Evolutionary conservation across 345 rosid species (phyloP), one percentile per base, ranked within the genome.

Genomic region (Bretschneidera sinensis): DNA sequence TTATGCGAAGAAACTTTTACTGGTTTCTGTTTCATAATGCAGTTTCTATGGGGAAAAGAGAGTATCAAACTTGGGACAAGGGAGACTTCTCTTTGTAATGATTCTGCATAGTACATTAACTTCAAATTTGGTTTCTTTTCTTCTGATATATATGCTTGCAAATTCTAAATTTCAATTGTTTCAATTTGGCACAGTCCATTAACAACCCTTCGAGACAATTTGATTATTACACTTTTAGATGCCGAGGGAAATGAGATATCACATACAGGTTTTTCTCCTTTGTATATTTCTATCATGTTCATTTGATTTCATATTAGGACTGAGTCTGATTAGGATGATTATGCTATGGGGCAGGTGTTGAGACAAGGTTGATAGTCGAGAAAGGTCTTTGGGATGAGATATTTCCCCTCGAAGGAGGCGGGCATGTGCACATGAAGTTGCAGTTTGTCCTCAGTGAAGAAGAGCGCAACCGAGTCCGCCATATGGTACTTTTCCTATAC

Each of bases 31-130:
- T 63, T 25, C 39, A 58, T 59, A 50, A 70, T 69, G 75, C 88
- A 92, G 98, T 89, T 67, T 79, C 90, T 64, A 73, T 87, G 88
- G 98, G 97, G 56, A 89, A 78, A 62, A 80, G 61, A 67, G 90
- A 85, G 79, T 80, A 82, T 72, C 79, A 53, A 66, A 80, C 84
- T 35, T 65, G 59, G 60, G 83, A 76, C 61, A 79, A 76, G 52
- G 94, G 84, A 34, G 98, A 92, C 56, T 80, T 89, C 75, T 84
- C 78, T 65, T 89, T 92, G 98, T 89, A 87, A 79, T 61, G 63
- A 55, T 62, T 63, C 70, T 31, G 31, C 48, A 22, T 20, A 28
- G 51, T 49, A 15, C 17, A 17, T 47, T 47, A 17, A 22, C 0
- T 35, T 64, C 45, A 6, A 4, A n/a, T 43, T 47, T n/a, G 8